phyloP scores from a whole-genome alignment of 2,329 filamentous ascomycete genomes.

The Alternaria panax region DNA sequence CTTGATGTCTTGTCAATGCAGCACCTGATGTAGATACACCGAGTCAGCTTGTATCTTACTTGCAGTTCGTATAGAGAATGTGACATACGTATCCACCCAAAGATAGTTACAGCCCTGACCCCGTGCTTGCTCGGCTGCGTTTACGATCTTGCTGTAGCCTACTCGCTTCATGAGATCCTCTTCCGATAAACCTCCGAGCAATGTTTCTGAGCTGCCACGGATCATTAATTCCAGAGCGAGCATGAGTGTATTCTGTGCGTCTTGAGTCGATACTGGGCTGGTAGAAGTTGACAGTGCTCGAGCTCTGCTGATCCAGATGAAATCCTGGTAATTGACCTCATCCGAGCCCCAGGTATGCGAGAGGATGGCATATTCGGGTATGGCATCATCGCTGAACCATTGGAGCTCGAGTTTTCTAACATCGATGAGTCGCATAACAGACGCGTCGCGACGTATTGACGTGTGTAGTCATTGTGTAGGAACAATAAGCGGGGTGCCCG shows the following conservation, averaged over 20 bases:
- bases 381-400: slow-evolving; percentile 31
- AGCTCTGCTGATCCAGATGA: slow-evolving; percentile 27
- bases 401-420: slow-evolving; percentile 30
- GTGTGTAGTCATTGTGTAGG: slow-evolving; percentile 4
- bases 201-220: slow-evolving; percentile 18
- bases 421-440: slow-evolving; percentile 38
- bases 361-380: slow-evolving; percentile 33
- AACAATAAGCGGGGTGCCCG: slow-evolving; percentile 9
- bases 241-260: slow-evolving; percentile 22
- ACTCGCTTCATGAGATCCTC: slow-evolving; percentile 22
- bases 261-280: slow-evolving; percentile 5
- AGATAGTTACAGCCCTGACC: slow-evolving; percentile 23
- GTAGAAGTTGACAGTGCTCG: slow-evolving; percentile 14
- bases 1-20: slow-evolving; percentile 35
- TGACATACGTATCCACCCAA: slow-evolving; percentile 30
- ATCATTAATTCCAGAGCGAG: slow-evolving; percentile 32
- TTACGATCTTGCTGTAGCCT: slow-evolving; percentile 27
- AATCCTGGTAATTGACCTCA: slow-evolving; percentile 27
- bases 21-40: slow-evolving; percentile 1
- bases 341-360: slow-evolving; percentile 32
- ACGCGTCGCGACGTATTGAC: slow-evolving; percentile 1
- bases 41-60: too few relatives aligned
- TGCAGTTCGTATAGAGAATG: too few relatives aligned
- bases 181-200: slow-evolving; percentile 18
- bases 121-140: slow-evolving; percentile 22